These are phyloP conservation scores for Calonectria henricotiae DNA, from an alignment of 2,329 filamentous ascomycete genomes.

Conservation along the genomic window DNA sequence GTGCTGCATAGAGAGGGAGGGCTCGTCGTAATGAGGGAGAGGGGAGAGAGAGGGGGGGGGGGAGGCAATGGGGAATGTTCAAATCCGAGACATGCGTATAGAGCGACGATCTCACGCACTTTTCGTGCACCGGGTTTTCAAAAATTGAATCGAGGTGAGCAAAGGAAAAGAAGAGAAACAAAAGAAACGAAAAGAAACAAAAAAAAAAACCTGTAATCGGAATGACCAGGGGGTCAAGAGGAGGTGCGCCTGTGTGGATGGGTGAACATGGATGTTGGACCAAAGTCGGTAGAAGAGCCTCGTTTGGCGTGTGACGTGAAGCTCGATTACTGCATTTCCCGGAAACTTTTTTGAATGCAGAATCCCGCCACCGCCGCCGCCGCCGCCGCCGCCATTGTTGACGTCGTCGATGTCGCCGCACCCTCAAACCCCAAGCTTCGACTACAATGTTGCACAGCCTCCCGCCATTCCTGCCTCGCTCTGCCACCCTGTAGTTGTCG, in stretches of 20 bases:
- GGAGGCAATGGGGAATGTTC: constrained; percentile 32
- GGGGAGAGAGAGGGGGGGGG: neutral
- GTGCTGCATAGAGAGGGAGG: constrained; percentile 40
- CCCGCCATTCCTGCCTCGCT: constrained; percentile 1
- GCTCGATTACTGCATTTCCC: neutral
- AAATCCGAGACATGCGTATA: constrained; percentile 31
- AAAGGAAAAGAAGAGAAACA: neutral
- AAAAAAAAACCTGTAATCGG: constrained; percentile 4
- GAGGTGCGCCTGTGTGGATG: constrained; percentile 22
- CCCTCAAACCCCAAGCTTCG: neutral
- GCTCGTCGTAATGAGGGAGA: constrained; percentile 18
- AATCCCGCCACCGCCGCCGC: neutral
- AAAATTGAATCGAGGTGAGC: constrained; percentile 11
- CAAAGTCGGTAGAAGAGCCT: neutral
- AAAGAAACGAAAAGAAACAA: neutral
- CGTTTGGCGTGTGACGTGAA: constrained; percentile 9
- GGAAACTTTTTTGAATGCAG: neutral
- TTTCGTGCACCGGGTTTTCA: neutral
- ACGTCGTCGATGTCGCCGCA: neutral
- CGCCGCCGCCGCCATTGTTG: neutral
- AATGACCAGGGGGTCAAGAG: constrained; percentile 26
- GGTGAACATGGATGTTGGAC: constrained; percentile 25
- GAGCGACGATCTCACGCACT: constrained; percentile 27
- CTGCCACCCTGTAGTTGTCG: neutral
- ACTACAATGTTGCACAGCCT: neutral